These are phyloP conservation scores for Arthrobotrys sphaeroides DNA, from an alignment of 2,329 filamentous ascomycete genomes.

Conservation along the genomic window DNA sequence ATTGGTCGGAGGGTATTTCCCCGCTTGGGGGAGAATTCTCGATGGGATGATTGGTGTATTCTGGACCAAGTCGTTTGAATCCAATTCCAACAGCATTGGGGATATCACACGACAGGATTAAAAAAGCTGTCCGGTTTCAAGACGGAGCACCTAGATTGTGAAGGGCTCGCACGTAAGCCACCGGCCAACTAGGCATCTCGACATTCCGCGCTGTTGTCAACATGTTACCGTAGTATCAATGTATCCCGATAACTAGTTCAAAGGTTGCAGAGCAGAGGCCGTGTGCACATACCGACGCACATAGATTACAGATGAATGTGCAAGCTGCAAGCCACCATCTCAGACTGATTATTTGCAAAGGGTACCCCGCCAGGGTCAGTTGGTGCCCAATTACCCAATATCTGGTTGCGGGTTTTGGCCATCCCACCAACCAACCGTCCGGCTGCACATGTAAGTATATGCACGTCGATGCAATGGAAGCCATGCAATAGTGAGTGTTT, in stretches of 20 bases:
- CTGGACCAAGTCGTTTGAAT: neutral
- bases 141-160: neutral
- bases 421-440: conserved; percentile 1
- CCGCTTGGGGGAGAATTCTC: conserved; percentile 11
- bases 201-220: conserved; percentile 9
- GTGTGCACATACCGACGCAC: neutral
- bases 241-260: too few species aligned
- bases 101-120: conserved; percentile 19
- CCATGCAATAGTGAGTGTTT: conserved; percentile 12
- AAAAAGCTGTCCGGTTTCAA: neutral
- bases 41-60: conserved; percentile 20
- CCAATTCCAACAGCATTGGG: neutral
- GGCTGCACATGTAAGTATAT: neutral
- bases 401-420: too few species aligned
- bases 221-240: neutral
- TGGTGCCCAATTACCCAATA: conserved; percentile 4
- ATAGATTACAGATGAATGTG: neutral
- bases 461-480: conserved; percentile 3
- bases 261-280: too few species aligned
- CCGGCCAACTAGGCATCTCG: neutral
- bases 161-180: conserved; percentile 1
- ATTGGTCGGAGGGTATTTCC: conserved; percentile 33
- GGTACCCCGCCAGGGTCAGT: conserved; percentile 5
- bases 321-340: conserved; percentile 12
- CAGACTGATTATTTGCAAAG: conserved; percentile 4